Evolutionary conservation across 163 green algal genomes (phyloP).

Genomic region (Coccomyxa subellipsoidea): DNA sequence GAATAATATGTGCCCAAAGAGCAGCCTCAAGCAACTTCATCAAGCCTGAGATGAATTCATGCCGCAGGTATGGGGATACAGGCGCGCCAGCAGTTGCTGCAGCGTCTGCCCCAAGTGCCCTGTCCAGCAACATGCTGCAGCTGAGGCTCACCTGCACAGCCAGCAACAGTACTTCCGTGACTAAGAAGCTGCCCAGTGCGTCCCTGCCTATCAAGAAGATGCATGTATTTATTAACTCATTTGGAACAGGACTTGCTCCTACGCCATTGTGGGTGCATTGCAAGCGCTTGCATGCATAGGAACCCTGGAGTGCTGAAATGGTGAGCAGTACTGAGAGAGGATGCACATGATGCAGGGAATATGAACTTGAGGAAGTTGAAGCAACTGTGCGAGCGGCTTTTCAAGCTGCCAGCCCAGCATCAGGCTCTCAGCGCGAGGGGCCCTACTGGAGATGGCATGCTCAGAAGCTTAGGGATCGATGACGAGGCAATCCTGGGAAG

Average conservation of each 20-base stretch:
- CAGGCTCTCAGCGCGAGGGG: not conserved
- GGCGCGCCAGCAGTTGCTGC: not conserved
- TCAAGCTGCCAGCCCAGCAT: not conserved
- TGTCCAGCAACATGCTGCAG: not conserved
- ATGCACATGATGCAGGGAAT: not conserved
- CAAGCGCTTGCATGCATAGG: too few relatives aligned
- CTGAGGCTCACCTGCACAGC: not conserved
- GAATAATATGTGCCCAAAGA: not conserved
- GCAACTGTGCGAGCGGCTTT: slow-evolving; percentile 2
- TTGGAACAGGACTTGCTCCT: too few relatives aligned
- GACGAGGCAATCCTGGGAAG: not conserved
- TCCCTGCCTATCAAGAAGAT: too few relatives aligned
- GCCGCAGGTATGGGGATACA: not conserved
- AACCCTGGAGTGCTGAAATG: too few relatives aligned
- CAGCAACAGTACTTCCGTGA: not conserved
- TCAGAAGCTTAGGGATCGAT: not conserved
- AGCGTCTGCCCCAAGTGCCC: not conserved
- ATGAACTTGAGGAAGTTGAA: slow-evolving; percentile 1
- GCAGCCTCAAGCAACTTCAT: too few relatives aligned
- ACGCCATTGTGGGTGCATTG: too few relatives aligned
- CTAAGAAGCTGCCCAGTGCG: not conserved
- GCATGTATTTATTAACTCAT: too few relatives aligned
- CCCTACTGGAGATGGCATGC: not conserved
- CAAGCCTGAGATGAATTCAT: too few relatives aligned
- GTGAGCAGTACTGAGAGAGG: not conserved